phyloP scores from a whole-genome alignment of 2,329 filamentous ascomycete genomes.

The Zasmidium angulare region DNA sequence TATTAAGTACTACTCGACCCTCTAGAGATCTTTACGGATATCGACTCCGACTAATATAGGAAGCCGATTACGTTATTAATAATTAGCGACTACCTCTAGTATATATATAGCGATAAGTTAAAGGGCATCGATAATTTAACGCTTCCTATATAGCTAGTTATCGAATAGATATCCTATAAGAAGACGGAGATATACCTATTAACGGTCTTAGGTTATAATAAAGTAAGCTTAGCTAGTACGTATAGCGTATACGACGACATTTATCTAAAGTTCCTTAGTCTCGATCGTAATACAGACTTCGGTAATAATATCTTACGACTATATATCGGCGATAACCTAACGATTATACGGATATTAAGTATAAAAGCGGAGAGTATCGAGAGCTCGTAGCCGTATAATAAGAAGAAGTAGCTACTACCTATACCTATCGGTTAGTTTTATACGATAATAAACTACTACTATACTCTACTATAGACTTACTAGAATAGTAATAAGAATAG shows the following conservation, averaged over 20 bases:
- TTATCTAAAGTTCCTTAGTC: background rate
- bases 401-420: background rate
- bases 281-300: background rate
- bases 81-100: background rate
- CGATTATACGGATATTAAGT: background rate
- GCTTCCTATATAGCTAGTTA: background rate
- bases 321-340: background rate
- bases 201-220: background rate
- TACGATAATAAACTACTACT: background rate
- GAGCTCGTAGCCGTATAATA: background rate
- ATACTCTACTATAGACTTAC: background rate
- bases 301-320: conserved; percentile 1
- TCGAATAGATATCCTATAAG: background rate
- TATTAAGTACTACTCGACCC: background rate
- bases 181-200: background rate
- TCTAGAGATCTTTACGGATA: background rate
- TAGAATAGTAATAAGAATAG: background rate
- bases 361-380: background rate
- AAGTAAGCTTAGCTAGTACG: background rate
- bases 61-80: background rate
- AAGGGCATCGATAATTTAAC: background rate
- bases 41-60: background rate
- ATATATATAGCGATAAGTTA: background rate
- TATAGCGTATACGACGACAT: background rate
- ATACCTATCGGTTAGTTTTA: background rate